Evolutionary conservation across 1,284 basidiomycete genomes (phyloP), one percentile per base, ranked within the genome.

Genomic region (Moniliophthora roreri): DNA sequence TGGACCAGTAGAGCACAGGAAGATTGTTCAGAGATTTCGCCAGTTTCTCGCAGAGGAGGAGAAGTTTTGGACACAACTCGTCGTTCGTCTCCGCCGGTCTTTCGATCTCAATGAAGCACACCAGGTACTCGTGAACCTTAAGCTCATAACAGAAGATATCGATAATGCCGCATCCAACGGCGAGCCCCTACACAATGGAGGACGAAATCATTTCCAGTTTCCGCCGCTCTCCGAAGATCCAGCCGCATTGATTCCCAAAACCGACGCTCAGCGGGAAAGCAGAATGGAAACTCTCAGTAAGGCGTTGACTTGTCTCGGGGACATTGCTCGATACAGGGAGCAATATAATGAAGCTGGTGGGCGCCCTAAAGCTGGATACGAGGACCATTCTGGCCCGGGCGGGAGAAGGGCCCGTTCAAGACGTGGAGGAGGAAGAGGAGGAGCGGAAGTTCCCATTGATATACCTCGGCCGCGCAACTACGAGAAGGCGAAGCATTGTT

Each of bases 311-410:
- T 98, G 89, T 68, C 81, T 97, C 18, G 96, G 96, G 15, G 96
- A 99, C 66, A 85, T 99, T 42, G 91, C 93, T 58, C 80, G 96
- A 32, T 99, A 99, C 70, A 82, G 90, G 55, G 95, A 98, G 65
- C 84, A 92, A 56, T 95, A 95, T 64, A 88, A 85, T 62, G 90
- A 92, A 58, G 70, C 77, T 39, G 80, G 81, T 24, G 84, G 85
- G 10, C 74, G 85, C 50, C 79, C 85, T 13, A 80, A 77, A 59
- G 82, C 82, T 1, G 85, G 84, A 28, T 80, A 84, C 40, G 85
- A 89, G 56, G 84, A 86, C 36, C 73, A 72, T 4, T 63, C 71
- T 35, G 60, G 55, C 0, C 63, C 18, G 56, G 60, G 28, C 60
- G 73, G 21, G 63, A 71, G 15, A 70, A 72, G 48, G 75, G 75